Percentiles rank a stretch among this genome's conserved stretches.
Conservation (phyloP, 2,329 filamentous ascomycete genomes). For the Colletotrichum camelliae region DNA sequence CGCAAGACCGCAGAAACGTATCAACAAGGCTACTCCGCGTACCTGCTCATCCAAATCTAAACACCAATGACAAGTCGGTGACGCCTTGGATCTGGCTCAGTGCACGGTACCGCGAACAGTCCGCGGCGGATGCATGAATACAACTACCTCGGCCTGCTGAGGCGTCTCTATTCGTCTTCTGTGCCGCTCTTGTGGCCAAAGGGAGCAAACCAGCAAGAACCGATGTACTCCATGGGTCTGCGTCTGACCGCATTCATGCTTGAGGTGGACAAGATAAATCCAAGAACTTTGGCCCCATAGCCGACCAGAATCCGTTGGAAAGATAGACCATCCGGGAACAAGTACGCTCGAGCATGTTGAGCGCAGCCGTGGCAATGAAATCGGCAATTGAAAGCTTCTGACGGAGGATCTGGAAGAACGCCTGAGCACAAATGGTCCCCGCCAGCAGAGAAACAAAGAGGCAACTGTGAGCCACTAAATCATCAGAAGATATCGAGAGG, state of each 20-base stretch:
- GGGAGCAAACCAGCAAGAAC: not conserved
- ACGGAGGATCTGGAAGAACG: not conserved
- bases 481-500: not conserved
- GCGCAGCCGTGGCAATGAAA: not conserved
- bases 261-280: not conserved
- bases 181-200: not conserved
- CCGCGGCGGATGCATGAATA: not conserved
- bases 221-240: not conserved
- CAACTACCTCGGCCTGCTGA: not conserved
- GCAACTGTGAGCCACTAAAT: not conserved
- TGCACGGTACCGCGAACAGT: not conserved
- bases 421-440: not conserved
- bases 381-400: not conserved
- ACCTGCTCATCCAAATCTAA: not conserved
- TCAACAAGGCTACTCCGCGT: not conserved
- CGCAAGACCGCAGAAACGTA: not conserved
- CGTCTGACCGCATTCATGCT: not conserved
- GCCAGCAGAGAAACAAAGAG: not conserved
- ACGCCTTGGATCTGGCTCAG: not conserved
- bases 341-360: not conserved
- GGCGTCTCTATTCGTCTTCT: not conserved
- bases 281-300: not conserved
- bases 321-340: not conserved
- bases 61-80: not conserved
- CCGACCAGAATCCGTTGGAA: not conserved